These are phyloP conservation scores for Pisolithus microcarpus DNA, from an alignment of 768 basidiomycete species.

Conservation along the genomic window DNA sequence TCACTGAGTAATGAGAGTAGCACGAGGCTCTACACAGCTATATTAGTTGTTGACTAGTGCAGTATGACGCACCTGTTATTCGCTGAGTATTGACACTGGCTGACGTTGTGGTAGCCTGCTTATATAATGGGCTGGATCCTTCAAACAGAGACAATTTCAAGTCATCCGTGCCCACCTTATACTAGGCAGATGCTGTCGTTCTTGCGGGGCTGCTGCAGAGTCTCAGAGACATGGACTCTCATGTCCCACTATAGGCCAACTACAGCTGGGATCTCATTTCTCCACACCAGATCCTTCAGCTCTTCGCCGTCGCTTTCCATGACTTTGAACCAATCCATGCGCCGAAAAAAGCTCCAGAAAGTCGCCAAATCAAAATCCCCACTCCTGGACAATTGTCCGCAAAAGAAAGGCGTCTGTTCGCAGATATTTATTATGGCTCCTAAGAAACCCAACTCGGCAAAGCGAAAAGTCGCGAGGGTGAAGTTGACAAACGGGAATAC, in stretches of 20 bases:
- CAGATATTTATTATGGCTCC: conserved; percentile 77
- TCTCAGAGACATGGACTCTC: conserved; percentile 17
- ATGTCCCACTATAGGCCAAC: neutral
- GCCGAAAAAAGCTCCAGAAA: conserved; percentile 56
- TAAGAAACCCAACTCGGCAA: conserved; percentile 98
- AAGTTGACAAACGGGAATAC: conserved; percentile 86
- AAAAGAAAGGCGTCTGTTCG: conserved; percentile 88
- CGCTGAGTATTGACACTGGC: too few species aligned
- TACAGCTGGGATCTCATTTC: conserved; percentile 1
- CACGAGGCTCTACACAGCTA: too few species aligned
- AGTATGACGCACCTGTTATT: too few species aligned
- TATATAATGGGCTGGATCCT: conserved; percentile 4
- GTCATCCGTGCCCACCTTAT: too few species aligned
- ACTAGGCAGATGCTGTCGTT: conserved; percentile 20
- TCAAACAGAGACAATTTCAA: too few species aligned
- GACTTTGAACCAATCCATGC: conserved; percentile 86
- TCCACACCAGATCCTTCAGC: conserved; percentile 51
- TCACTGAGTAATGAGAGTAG: too few species aligned
- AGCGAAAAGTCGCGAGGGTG: conserved; percentile 93
- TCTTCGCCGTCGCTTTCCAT: conserved; percentile 47
- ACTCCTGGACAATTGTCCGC: conserved; percentile 69
- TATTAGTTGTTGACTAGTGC: too few species aligned
- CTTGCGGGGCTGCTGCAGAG: conserved; percentile 10
- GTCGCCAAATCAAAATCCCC: conserved; percentile 56
- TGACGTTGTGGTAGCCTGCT: neutral